Conservation (phyloP, 2,329 filamentous ascomycete genomes). For the Beauveria varroae region DNA sequence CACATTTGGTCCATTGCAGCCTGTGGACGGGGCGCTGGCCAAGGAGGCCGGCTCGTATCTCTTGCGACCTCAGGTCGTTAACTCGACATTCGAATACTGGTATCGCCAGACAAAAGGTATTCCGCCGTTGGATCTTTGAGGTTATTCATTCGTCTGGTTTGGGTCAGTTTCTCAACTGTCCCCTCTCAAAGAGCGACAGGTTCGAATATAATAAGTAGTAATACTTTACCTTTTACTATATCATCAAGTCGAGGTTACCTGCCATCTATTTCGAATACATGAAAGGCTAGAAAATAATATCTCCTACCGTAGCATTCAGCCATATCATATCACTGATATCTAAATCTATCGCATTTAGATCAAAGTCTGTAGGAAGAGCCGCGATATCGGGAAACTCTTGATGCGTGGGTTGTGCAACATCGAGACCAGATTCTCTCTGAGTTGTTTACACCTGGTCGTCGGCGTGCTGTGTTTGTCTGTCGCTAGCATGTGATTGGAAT, state of each 20-base stretch:
- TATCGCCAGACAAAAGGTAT: background rate
- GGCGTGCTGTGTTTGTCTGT: background rate
- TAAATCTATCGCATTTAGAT: background rate
- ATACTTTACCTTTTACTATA: background rate
- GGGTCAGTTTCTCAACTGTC: background rate
- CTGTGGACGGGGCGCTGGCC: background rate
- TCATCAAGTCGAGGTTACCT: background rate
- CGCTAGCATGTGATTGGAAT: background rate
- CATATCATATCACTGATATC: background rate
- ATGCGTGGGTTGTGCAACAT: background rate
- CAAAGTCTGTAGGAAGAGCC: background rate
- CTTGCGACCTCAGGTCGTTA: background rate
- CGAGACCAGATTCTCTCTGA: background rate
- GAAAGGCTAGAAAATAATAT: background rate
- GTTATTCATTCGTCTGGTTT: background rate
- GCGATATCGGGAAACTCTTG: background rate
- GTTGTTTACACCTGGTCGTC: background rate
- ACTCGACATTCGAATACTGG: slow-evolving; percentile 9
- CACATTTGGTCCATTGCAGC: background rate
- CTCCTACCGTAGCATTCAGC: background rate
- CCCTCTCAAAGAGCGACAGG: background rate
- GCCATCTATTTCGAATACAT: background rate
- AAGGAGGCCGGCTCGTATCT: background rate
- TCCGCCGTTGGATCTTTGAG: background rate
- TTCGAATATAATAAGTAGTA: background rate